Percentiles rank a stretch among this genome's conserved stretches.
Conservation (phyloP, 2,329 filamentous ascomycete genomes). For the Claviceps purpurea region DNA sequence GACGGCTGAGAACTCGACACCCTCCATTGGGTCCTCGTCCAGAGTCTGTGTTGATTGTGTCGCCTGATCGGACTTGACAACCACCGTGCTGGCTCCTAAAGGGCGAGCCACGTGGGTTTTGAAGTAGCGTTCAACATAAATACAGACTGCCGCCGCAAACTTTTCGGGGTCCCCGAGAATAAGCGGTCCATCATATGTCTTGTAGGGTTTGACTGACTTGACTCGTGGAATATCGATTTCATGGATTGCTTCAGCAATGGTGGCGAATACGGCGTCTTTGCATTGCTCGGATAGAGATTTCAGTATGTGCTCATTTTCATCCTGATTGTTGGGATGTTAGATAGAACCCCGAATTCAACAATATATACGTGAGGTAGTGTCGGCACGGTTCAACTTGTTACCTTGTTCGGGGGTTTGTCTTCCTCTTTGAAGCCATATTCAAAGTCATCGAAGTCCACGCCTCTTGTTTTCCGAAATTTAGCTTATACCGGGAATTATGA, state of each 20-base stretch:
- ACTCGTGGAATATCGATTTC: conserved; percentile 65
- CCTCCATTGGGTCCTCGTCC: conserved; percentile 34
- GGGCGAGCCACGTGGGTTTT: conserved; percentile 67
- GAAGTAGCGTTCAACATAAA: conserved; percentile 84
- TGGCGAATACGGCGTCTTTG: conserved; percentile 59
- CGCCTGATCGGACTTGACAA: conserved; percentile 38
- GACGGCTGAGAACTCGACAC: conserved; percentile 52
- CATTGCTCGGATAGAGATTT: conserved; percentile 53
- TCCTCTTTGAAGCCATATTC: conserved; percentile 91
- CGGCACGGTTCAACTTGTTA: conserved; percentile 15
- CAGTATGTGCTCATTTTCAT: conserved; percentile 57
- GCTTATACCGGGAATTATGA: background rate
- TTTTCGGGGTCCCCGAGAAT: conserved; percentile 65
- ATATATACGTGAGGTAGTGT: background rate
- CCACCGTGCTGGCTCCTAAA: conserved; percentile 65
- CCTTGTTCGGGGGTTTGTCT: conserved; percentile 61
- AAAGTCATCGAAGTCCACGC: conserved; percentile 83
- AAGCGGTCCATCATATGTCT: conserved; percentile 66
- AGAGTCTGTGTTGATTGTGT: conserved; percentile 38
- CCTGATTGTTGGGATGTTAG: conserved; percentile 12
- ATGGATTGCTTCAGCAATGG: conserved; percentile 70
- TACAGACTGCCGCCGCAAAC: conserved; percentile 62
- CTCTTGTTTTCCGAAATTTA: conserved; percentile 32
- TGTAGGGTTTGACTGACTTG: conserved; percentile 62
- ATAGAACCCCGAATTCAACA: background rate